phyloP scores from a whole-genome alignment of 2,329 filamentous ascomycete genomes.

The Penicillium sp. region DNA sequence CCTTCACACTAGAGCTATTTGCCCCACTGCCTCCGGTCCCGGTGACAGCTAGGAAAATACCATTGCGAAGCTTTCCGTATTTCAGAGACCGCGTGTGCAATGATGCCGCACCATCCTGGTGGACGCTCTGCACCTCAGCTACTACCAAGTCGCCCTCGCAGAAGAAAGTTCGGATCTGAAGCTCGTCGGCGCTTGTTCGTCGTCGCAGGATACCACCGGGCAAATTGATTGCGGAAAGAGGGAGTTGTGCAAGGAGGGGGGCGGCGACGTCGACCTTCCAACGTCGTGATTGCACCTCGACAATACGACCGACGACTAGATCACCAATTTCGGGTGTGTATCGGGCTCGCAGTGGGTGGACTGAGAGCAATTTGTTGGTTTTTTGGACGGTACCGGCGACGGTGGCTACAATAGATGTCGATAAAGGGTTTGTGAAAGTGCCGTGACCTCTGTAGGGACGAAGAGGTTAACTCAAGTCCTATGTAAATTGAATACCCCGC shows the following conservation, averaged over 20 bases:
- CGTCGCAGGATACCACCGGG: slow-evolving; percentile 90
- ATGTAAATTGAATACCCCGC: background rate
- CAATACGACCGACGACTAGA: slow-evolving; percentile 87
- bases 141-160: slow-evolving; percentile 91
- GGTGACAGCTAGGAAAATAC: slow-evolving; percentile 78
- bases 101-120: slow-evolving; percentile 79
- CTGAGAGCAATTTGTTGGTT: slow-evolving; percentile 95
- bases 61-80: slow-evolving; percentile 94
- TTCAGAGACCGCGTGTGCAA: slow-evolving; percentile 88
- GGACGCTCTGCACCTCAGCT: slow-evolving; percentile 89
- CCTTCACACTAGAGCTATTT: slow-evolving; percentile 32
- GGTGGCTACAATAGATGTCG: slow-evolving; percentile 76
- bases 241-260: slow-evolving; percentile 79
- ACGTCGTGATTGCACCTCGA: slow-evolving; percentile 87
- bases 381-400: slow-evolving; percentile 87
- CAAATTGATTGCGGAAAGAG: slow-evolving; percentile 87
- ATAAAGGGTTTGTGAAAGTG: slow-evolving; percentile 68
- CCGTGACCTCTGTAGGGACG: slow-evolving; percentile 72
- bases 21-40: slow-evolving; percentile 73
- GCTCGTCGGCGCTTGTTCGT: slow-evolving; percentile 90
- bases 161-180: slow-evolving; percentile 98
- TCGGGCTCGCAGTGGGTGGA: slow-evolving; percentile 83
- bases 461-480: slow-evolving; percentile 6
- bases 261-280: slow-evolving; percentile 96
- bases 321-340: slow-evolving; percentile 97